Evolutionary conservation across 2,329 filamentous ascomycete genomes (phyloP).

Genomic region (Aphanocladium album): DNA sequence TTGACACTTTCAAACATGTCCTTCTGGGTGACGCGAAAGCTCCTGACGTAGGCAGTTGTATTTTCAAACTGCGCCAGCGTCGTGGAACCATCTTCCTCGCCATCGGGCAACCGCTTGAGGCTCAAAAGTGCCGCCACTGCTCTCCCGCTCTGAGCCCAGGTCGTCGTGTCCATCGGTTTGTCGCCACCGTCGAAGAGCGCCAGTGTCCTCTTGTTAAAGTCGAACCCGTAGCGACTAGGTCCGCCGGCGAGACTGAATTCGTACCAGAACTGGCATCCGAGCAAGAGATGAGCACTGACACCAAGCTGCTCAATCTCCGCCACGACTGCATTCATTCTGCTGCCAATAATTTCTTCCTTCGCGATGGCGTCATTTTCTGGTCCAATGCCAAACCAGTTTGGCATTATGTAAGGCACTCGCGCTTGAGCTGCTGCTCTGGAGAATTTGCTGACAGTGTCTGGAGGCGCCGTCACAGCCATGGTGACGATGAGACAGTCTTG

Average conservation of each 20-base stretch:
- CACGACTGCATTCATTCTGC: slow-evolving; percentile 28
- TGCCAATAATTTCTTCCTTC: slow-evolving; percentile 28
- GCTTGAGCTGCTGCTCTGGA: slow-evolving; percentile 51
- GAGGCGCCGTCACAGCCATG: slow-evolving; percentile 37
- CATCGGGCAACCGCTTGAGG: slow-evolving; percentile 38
- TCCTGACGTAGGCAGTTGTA: slow-evolving; percentile 43
- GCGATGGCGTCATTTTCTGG: background rate
- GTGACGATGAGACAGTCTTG: slow-evolving; percentile 57
- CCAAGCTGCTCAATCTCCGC: slow-evolving; percentile 36
- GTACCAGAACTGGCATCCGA: slow-evolving; percentile 52
- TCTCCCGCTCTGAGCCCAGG: slow-evolving; percentile 49
- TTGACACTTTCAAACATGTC: slow-evolving; percentile 59
- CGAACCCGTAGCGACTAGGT: slow-evolving; percentile 40
- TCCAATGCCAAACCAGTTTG: slow-evolving; percentile 51
- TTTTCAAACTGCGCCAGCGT: slow-evolving; percentile 41
- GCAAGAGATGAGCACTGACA: slow-evolving; percentile 38
- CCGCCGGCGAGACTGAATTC: slow-evolving; percentile 42
- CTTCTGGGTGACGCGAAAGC: slow-evolving; percentile 53
- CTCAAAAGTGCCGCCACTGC: slow-evolving; percentile 47
- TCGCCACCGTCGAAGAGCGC: slow-evolving; percentile 51
- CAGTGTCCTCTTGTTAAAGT: slow-evolving; percentile 36
- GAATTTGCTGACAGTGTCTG: slow-evolving; percentile 44
- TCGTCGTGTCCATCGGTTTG: slow-evolving; percentile 46
- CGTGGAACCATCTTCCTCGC: slow-evolving; percentile 22
- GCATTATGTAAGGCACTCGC: slow-evolving; percentile 50